Conservation (phyloP, 768 basidiomycete genomes). For the Lentinula aciculospora region DNA sequence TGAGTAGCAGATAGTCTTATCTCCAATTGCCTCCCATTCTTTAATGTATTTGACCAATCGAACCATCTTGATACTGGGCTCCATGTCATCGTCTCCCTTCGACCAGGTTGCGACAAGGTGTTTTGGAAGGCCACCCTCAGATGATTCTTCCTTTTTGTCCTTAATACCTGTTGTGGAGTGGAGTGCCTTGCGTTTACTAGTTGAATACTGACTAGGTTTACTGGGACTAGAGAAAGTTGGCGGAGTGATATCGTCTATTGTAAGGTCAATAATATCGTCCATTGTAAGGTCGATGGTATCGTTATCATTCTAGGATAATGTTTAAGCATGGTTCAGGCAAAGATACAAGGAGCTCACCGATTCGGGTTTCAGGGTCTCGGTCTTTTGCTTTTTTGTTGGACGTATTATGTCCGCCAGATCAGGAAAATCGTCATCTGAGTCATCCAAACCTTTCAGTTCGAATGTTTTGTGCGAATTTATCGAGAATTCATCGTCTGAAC, state of each 20-base stretch:
- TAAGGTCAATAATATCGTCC: constrained; percentile 23
- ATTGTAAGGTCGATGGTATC: no score
- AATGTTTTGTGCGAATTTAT: constrained; percentile 13
- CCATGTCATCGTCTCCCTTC: constrained; percentile 55
- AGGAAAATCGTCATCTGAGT: constrained; percentile 50
- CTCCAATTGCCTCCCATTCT: constrained; percentile 52
- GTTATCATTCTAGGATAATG: no score
- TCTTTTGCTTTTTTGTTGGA: constrained; percentile 28
- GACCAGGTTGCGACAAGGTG: constrained; percentile 48
- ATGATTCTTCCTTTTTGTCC: constrained; percentile 13
- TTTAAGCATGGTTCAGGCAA: no score
- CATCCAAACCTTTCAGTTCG: constrained; percentile 25
- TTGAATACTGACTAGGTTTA: neutral
- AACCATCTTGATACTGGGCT: constrained; percentile 67
- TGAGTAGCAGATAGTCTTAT: constrained; percentile 68
- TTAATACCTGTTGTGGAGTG: constrained; percentile 4
- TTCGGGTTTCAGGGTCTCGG: neutral
- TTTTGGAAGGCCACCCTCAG: constrained; percentile 30
- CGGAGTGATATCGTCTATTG: constrained; percentile 24
- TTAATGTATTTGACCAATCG: constrained; percentile 50
- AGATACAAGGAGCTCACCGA: neutral
- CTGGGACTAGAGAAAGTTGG: constrained; percentile 8
- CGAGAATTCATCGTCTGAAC: constrained; percentile 11
- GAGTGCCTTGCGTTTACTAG: constrained; percentile 6
- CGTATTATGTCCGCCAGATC: constrained; percentile 36